Conservation (phyloP, 805 yeast genomes). For the Maudiozyma bulderi region DNA sequence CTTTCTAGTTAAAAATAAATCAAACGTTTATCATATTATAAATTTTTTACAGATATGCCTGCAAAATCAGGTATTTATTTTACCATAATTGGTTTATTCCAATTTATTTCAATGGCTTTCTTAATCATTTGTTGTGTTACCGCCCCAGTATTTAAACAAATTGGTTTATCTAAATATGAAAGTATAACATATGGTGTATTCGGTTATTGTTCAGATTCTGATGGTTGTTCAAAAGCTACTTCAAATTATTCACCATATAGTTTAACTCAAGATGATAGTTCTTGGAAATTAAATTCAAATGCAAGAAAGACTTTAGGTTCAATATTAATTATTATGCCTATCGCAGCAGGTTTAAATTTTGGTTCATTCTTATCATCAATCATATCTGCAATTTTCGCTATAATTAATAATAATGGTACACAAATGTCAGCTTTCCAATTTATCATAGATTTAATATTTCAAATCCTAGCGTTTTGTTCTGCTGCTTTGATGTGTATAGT, state of each 20-base stretch:
- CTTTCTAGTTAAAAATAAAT: neutral
- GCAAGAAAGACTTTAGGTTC: constrained; percentile 46
- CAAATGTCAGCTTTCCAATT: constrained; percentile 24
- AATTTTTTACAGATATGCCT: neutral
- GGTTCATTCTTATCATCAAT: constrained; percentile 32
- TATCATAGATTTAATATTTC: constrained; percentile 36
- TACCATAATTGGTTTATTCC: constrained; percentile 36
- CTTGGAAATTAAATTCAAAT: constrained; percentile 40
- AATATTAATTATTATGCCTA: constrained; percentile 50
- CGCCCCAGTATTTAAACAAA: constrained; percentile 44
- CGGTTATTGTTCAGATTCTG: constrained; percentile 45
- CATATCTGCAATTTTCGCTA: constrained; percentile 4
- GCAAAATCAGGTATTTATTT: constrained; percentile 15
- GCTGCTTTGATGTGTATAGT: constrained; percentile 48
- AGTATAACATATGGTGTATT: constrained; percentile 49
- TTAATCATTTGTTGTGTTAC: constrained; percentile 52
- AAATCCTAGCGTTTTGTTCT: constrained; percentile 42
- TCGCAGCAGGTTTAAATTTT: constrained; percentile 56
- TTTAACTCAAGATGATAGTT: constrained; percentile 25
- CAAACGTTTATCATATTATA: neutral
- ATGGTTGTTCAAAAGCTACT: constrained; percentile 35
- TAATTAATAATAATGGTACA: too few relatives aligned
- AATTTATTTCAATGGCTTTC: constrained; percentile 49
- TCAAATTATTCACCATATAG: constrained; percentile 36
- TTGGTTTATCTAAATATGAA: constrained; percentile 41